A percentile compares a stretch with the other conserved stretches of the same genome.
These are phyloP conservation scores for Talaromyces pinophilus DNA, from an alignment of 2,329 filamentous ascomycete genomes.

Conservation along the genomic window DNA sequence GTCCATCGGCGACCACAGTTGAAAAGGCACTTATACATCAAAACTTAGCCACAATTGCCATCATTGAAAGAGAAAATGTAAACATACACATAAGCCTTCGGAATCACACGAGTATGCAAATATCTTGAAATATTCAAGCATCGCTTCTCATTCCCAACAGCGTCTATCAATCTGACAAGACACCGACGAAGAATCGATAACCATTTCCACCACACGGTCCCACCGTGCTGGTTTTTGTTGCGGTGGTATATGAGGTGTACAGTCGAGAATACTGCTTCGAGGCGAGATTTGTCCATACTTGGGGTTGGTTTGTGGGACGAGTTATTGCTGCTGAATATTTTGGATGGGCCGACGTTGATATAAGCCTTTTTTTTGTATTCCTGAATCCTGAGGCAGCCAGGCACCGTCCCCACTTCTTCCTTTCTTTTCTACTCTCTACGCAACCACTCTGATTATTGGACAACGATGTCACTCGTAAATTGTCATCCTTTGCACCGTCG, in stretches of 20 bases:
- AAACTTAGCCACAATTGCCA: not conserved
- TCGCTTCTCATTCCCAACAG: conserved; percentile 47
- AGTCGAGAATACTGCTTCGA: conserved; percentile 38
- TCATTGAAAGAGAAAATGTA: not conserved
- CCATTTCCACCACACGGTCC: conserved; percentile 76
- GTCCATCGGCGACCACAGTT: conserved; percentile 68
- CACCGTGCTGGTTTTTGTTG: conserved; percentile 88
- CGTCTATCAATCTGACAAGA: conserved; percentile 56
- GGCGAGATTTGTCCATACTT: conserved; percentile 34
- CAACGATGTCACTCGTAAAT: too few relatives aligned
- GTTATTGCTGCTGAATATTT: not conserved
- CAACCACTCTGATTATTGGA: not conserved
- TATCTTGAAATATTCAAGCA: conserved; percentile 34
- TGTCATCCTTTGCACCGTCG: not conserved
- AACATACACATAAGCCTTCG: conserved; percentile 44
- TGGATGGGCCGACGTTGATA: conserved; percentile 6
- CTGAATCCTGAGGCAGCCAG: conserved; percentile 10
- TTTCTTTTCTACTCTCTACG: not conserved
- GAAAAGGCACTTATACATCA: conserved; percentile 56
- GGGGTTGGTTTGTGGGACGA: not conserved
- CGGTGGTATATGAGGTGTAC: conserved; percentile 76
- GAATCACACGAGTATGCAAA: conserved; percentile 39
- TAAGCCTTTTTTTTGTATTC: conserved; percentile 16
- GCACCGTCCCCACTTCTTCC: not conserved
- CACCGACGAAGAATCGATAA: conserved; percentile 72